A percentile compares a stretch with the other conserved stretches of the same genome.
These are phyloP conservation scores for Chytriomyces sp. DNA, from an alignment of 192 early-diverging fungal species.

Conservation along the genomic window DNA sequence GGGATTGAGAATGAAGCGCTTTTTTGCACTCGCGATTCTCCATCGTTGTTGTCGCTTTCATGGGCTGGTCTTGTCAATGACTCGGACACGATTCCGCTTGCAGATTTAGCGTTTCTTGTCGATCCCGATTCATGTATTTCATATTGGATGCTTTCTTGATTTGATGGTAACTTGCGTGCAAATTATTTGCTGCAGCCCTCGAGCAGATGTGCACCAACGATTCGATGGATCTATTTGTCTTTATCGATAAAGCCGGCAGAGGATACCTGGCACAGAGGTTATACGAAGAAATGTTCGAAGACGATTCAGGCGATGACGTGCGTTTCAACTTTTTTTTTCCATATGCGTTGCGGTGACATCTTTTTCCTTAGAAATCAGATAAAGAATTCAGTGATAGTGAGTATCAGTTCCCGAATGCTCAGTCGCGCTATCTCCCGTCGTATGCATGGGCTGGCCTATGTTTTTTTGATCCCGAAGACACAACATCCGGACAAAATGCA, in stretches of 20 bases:
- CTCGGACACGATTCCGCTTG: conserved; percentile 58
- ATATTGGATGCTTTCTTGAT: neutral
- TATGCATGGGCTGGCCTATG: conserved; percentile 41
- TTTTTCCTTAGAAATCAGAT: too few relatives aligned
- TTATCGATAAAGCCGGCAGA: conserved; percentile 64
- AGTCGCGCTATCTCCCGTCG: too few relatives aligned
- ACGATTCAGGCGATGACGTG: neutral
- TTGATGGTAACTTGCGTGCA: neutral
- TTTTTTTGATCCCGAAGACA: conserved; percentile 33
- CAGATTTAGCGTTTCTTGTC: conserved; percentile 56
- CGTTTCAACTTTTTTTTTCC: too few relatives aligned
- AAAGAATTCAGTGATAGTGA: neutral
- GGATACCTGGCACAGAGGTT: conserved; percentile 63
- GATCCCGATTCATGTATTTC: conserved; percentile 48
- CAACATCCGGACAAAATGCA: neutral
- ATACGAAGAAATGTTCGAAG: neutral
- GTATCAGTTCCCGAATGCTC: neutral
- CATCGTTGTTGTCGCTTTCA: conserved; percentile 75
- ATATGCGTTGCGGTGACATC: too few relatives aligned
- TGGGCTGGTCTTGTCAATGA: conserved; percentile 72
- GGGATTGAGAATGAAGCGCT: conserved; percentile 70
- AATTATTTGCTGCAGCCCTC: conserved; percentile 6
- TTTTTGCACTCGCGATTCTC: conserved; percentile 67
- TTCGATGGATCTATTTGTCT: conserved; percentile 56
- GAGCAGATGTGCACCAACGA: neutral